Base-by-base conservation (phyloP, 1,284 basidiomycete species). In the Phaffia rhodozyma region DNA sequence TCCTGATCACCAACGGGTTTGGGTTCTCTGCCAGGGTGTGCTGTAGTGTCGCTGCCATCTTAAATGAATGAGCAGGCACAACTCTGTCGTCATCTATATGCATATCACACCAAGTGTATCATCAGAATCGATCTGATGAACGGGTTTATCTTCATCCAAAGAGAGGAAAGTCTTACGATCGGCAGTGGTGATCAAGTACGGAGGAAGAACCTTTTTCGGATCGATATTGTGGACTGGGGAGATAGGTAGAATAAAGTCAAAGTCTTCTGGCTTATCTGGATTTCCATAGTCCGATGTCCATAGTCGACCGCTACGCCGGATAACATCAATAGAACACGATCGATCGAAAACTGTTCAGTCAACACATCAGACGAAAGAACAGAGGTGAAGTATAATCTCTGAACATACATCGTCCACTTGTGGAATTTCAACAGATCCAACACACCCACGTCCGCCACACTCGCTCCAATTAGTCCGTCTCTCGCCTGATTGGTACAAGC, bases 261-360 rank as follows among this genome's bases (percentile, higher is more conserved):
- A 90, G 69, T 87, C 86, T 21, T 84, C 77, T 2, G 86, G 78
- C 63, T 84, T 78, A 67, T 86, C 82, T 5, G 89, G 86, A 71
- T 89, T 78, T n/a, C 89, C 89, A 69, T 86, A 91, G 74, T 91
- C 89, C 25, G 84, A 81, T 1, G 79, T 82, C 90, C 89, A 92
- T 1, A 51, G 53, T 29, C 53, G 30, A 5, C 63, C 63, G 86
- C 85, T 65, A 81, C 80, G 53, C 87, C 86, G 81, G 65, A 9
- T 56, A 29, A 56, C 16, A 34, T 56, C n/a, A 53, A 60, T 27
- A 59, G 54, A 56, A n/a, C 58, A 27, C 64, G 32, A 34, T 34
- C 9, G 32, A n/a, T 34, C 32, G 9, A 34, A 4, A 34, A 34
- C 4, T 34, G 9, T 9, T 34, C 32, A 34, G 9, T 34, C 32